Base-by-base conservation (phyloP, 805 yeast genomes). In the Ogataea henricii region DNA sequence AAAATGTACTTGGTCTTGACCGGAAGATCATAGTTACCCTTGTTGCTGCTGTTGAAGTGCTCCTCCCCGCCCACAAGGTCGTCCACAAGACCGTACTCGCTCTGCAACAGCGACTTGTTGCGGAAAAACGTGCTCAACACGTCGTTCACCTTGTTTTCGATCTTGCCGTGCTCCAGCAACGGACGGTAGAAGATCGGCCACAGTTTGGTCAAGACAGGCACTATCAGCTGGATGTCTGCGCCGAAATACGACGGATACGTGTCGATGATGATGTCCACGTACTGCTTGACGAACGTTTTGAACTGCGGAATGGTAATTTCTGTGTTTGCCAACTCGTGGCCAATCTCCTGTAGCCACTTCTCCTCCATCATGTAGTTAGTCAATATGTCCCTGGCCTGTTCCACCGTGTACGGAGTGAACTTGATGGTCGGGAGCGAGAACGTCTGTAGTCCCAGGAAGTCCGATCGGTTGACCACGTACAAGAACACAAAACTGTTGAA, bases 1-100 rank as follows among this genome's bases (percentile, higher is more conserved):
- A 90, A 66, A n/a, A 91, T 66, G 59, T 78, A 88, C 59, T 87
- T 86, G 2, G 92, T 77, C 42, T 79, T 75, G 7, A 60, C 62
- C 0, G 91, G 81, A 35, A 87, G 67, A 53, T 82, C 84, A 43
- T 59, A 63, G 45, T 59, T 53, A 2, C 61, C 63, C 25, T 46
- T 47, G 3, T 48, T 52, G 23, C 17, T 9, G 10, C 25, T 27
- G 35, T 43, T 37, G 23, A 25, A 27, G 20, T 45, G 12, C 22
- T 30, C 32, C 39, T 45, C 37, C 14, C 30, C 21, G 38, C 56
- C 45, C 9, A 36, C 62, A 36, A 54, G 45, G 45, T 48, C 57
- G 17, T 56, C 57, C 13, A 57, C 54, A 22, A 66, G 44, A 4
- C 59, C 57, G 37, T 40, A 53, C n/a, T 62, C 66, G 23, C 53